Base-by-base conservation (phyloP, 306 rosid species). In the Dryas drummondii region DNA sequence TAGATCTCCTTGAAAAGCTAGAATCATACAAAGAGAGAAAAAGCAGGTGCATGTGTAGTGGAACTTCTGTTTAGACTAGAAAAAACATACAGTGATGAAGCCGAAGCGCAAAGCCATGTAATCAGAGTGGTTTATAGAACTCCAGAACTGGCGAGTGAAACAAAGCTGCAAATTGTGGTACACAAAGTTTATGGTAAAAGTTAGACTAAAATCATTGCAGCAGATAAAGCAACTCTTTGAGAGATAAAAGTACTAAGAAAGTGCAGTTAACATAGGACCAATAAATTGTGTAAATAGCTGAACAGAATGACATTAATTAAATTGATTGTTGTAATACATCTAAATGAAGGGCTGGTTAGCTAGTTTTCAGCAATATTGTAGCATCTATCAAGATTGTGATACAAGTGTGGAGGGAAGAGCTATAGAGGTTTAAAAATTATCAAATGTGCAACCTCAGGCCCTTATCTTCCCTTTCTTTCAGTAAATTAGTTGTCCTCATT, bases 121-220 rank as follows among this genome's bases (percentile, higher is more conserved):
- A 72, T 90, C 96, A 57, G 96, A 84, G 61, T 83, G 87, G 79
- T 75, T 84, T 61, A 94, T 84, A n/a, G 98, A 91, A 81, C 92
- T 91, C 98, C 97, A 91, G 67, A 91, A 87, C 86, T 94, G 97
- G 77, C 96, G 97, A 85, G 84, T 88, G 89, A 94, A 94, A 81
- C 97, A 94, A 41, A 94, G 85, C 97, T 91, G 96, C 91, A 90
- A 75, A 50, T 71, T 57, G 76, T 22, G 7, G 44, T 26, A 60
- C 42, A 15, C 66, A 71, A 71, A 45, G 4, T 37, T 71, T 55
- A 17, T 14, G 42, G 10, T 71, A 56, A 59, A 14, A 8, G 70
- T 65, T 65, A 48, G 15, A 15, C 16, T 45, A 19, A 58, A 56
- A 71, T 13, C 66, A 42, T 19, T 40, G 42, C 64, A 71, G 44